phyloP scores from a whole-genome alignment of 129 eudicot genomes.

The Rutidosis leptorrhynchoides region DNA sequence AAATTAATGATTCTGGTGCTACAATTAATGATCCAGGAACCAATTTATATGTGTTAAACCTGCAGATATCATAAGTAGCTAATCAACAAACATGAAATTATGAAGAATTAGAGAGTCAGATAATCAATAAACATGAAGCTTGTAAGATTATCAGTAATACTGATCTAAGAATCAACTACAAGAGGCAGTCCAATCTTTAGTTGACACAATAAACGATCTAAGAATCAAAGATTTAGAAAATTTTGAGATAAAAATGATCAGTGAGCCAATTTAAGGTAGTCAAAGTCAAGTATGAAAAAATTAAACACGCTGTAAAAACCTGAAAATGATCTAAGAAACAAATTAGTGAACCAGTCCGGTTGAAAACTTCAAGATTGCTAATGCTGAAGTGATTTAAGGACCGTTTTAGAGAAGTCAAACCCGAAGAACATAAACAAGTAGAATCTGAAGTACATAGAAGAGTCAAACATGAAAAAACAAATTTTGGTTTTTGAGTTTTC shows the following conservation, averaged over 20 bases:
- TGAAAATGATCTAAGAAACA: background rate
- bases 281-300: conserved; percentile 26
- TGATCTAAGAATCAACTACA: background rate
- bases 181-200: conserved; percentile 10
- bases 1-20: conserved; percentile 2
- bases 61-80: conserved; percentile 11
- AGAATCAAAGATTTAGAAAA: conserved; percentile 3
- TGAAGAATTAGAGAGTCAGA: conserved; percentile 4
- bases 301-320: conserved; percentile 10
- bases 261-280: conserved; percentile 8
- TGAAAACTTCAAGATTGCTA: background rate
- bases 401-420: conserved; percentile 6
- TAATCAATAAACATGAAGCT: conserved; percentile 3
- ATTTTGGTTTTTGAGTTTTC: background rate
- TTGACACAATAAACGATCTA: background rate
- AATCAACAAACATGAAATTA: background rate
- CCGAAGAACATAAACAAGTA: conserved; percentile 28
- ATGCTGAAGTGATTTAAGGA: background rate
- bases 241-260: conserved; percentile 3
- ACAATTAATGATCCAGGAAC: conserved; percentile 7
- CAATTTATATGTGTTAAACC: conserved; percentile 25
- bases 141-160: conserved; percentile 8
- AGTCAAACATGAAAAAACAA: conserved; percentile 5
- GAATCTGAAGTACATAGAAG: conserved; percentile 26
- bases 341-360: background rate